These are phyloP conservation scores for Cunninghamia lanceolata DNA, from an alignment of 75 land plant genomes.

Conservation along the genomic window DNA sequence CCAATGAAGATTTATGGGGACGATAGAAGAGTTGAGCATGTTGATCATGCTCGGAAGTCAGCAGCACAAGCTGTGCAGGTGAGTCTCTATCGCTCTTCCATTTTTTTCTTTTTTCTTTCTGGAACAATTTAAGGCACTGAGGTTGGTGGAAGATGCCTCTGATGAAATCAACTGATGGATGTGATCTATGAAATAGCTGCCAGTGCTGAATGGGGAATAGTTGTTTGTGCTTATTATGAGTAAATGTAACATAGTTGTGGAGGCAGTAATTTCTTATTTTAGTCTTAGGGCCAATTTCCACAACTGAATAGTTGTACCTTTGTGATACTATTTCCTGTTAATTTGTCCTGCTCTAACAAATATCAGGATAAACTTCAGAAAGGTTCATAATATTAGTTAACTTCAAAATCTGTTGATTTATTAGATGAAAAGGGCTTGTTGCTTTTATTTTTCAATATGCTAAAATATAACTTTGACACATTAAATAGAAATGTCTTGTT, in stretches of 20 bases:
- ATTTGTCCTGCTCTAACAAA: background rate
- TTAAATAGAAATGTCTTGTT: background rate
- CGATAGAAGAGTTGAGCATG: conserved; percentile 90
- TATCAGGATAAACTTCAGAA: background rate
- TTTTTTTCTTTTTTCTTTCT: background rate
- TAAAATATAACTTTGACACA: background rate
- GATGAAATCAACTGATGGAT: background rate
- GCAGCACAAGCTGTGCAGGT: conserved; percentile 99
- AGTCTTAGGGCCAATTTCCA: background rate
- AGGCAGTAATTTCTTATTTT: background rate
- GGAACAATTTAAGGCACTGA: background rate
- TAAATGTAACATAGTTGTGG: background rate
- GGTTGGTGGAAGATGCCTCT: background rate
- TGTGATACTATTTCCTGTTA: background rate
- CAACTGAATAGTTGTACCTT: background rate
- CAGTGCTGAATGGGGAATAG: background rate
- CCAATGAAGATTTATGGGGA: conserved; percentile 88
- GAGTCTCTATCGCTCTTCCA: background rate
- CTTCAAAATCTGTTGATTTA: background rate
- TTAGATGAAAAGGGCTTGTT: background rate
- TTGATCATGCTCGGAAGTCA: conserved; percentile 96
- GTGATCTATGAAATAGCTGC: background rate
- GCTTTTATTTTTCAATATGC: background rate
- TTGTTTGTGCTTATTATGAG: background rate
- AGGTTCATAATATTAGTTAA: background rate